These are phyloP conservation scores for Chlorella sp. DNA, from an alignment of 139 green algal genomes.

Conservation along the genomic window DNA sequence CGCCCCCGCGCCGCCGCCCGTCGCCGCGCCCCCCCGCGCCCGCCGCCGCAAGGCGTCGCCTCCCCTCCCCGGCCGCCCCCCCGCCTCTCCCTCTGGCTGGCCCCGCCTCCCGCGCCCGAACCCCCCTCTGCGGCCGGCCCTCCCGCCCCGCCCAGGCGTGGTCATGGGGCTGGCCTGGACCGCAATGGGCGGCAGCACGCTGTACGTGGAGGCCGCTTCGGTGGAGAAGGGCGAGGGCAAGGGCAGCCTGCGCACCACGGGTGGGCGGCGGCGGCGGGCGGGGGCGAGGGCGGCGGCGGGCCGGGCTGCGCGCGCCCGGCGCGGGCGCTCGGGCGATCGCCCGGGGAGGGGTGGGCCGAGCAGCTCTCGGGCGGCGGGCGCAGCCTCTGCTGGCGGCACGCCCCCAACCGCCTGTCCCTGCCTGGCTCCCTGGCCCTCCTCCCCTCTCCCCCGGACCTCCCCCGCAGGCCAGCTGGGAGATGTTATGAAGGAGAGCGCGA, in stretches of 20 bases:
- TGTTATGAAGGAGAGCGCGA: slow-evolving; percentile 93
- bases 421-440: background rate
- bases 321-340: no score
- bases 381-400: no score
- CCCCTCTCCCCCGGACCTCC: background rate
- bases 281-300: no score
- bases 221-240: slow-evolving; percentile 75
- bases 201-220: slow-evolving; percentile 89
- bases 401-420: background rate
- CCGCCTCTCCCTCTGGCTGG: no score
- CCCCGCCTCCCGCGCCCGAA: background rate
- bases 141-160: slow-evolving; percentile 50
- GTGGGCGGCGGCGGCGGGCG: no score
- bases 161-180: slow-evolving; percentile 98
- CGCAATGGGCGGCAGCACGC: slow-evolving; percentile 88
- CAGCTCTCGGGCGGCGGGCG: no score
- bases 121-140: background rate
- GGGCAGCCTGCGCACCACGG: slow-evolving; percentile 54
- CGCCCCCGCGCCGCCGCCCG: background rate
- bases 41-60: no score
- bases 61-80: no score
- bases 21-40: no score
- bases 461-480: slow-evolving; percentile 90
- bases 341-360: no score
- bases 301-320: no score